Evolutionary conservation across 2,329 filamentous ascomycete genomes (phyloP).

Genomic region (Cadophora luteo-olivacea): DNA sequence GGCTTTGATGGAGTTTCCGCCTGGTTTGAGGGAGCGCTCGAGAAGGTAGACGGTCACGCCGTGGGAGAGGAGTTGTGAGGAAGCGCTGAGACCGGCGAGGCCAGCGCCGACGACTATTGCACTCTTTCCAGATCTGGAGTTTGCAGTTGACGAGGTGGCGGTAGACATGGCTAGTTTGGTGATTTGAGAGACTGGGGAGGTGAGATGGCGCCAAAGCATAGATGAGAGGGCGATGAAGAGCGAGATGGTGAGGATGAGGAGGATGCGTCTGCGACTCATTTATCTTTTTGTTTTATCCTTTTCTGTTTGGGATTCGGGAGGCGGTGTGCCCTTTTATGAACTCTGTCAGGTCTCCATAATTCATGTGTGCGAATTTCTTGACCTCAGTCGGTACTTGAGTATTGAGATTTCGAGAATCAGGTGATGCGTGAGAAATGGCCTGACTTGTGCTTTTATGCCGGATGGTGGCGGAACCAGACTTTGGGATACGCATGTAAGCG

Average conservation of each 20-base stretch:
- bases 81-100: conserved; percentile 66
- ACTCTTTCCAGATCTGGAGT: conserved; percentile 19
- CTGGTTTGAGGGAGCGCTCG: conserved; percentile 64
- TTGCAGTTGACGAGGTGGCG: not conserved
- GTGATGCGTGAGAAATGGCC: not conserved
- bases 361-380: not conserved
- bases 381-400: not conserved
- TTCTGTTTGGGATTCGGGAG: not conserved
- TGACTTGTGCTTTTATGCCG: conserved; percentile 6
- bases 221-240: conserved; percentile 27
- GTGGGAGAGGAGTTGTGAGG: conserved; percentile 59
- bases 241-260: conserved; percentile 22
- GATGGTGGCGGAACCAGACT: not conserved
- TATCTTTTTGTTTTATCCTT: not conserved
- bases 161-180: not conserved
- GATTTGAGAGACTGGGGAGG: not conserved
- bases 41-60: conserved; percentile 62
- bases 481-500: not conserved
- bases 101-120: conserved; percentile 71
- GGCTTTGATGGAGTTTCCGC: conserved; percentile 71
- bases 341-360: not conserved
- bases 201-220: conserved; percentile 28
- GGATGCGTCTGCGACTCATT: conserved; percentile 23
- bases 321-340: not conserved
- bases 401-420: not conserved